Evolutionary conservation across 2,329 filamentous ascomycete genomes (phyloP).

Genomic region (Neonectria punicea): DNA sequence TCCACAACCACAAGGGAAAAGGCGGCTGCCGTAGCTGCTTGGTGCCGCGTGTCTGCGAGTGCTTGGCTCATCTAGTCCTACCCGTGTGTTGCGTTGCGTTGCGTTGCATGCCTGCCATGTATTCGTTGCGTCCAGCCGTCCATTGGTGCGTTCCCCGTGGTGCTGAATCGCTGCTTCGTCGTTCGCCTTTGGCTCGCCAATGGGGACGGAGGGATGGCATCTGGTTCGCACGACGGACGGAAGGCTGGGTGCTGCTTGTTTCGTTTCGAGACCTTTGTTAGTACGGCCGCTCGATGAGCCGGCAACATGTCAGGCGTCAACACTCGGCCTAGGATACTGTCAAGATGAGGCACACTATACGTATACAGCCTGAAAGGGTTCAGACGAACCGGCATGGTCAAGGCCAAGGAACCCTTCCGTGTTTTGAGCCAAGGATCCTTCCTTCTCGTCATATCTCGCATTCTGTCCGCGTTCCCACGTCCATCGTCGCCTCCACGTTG

Average conservation of each 20-base stretch:
- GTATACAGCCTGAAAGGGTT: constrained; percentile 2
- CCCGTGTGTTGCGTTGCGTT: constrained; percentile 2
- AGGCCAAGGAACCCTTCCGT: background rate
- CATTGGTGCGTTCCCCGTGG: background rate
- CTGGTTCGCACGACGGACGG: background rate
- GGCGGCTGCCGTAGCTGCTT: constrained; percentile 2
- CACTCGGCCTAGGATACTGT: background rate
- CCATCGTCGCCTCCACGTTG: constrained; percentile 8
- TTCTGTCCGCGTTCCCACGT: background rate
- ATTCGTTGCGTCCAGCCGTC: background rate
- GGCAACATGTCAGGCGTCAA: background rate
- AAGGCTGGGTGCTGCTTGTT: background rate
- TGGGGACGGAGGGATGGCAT: background rate
- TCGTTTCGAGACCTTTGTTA: background rate
- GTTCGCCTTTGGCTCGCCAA: background rate
- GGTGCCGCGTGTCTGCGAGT: constrained; percentile 40
- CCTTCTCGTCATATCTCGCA: constrained; percentile 14
- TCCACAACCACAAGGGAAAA: constrained; percentile 1
- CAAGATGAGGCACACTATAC: constrained; percentile 1
- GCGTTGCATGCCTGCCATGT: background rate
- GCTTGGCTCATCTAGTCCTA: constrained; percentile 31
- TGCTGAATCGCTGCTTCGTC: background rate
- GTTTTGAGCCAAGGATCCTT: background rate
- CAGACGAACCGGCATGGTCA: background rate
- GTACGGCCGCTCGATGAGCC: background rate